These are phyloP conservation scores for Lathyrus sativus DNA, from an alignment of 306 rosid genomes.

Conservation along the genomic window DNA sequence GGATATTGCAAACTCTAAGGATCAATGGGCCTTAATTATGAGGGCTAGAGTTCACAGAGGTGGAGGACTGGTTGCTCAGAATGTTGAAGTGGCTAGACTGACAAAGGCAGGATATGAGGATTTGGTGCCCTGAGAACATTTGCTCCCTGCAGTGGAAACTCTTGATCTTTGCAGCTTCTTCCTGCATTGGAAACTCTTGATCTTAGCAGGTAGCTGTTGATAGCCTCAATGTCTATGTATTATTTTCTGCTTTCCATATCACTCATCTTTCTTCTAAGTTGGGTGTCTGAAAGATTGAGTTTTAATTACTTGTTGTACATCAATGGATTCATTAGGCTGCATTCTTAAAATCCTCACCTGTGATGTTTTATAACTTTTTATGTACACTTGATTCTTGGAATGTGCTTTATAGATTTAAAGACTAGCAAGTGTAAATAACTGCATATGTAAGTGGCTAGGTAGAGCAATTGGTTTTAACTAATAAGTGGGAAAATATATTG, in stretches of 20 bases:
- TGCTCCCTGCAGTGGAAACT: too few relatives aligned
- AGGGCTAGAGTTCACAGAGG: too few relatives aligned
- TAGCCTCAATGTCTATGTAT: conserved; percentile 5
- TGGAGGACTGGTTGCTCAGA: too few relatives aligned
- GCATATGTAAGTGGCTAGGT: conserved; percentile 6
- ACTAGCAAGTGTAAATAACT: conserved; percentile 19
- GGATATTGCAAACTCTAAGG: too few relatives aligned
- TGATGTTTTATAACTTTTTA: background rate
- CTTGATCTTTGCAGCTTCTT: too few relatives aligned
- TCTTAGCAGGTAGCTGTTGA: conserved; percentile 65
- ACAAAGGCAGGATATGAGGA: too few relatives aligned
- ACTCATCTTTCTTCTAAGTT: conserved; percentile 14
- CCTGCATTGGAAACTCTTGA: too few relatives aligned
- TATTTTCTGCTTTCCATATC: conserved; percentile 17
- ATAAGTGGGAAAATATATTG: background rate
- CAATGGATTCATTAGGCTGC: conserved; percentile 4
- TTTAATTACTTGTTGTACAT: conserved; percentile 3
- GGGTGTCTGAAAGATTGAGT: conserved; percentile 5
- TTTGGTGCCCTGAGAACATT: too few relatives aligned
- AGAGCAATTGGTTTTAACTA: background rate
- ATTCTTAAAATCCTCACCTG: background rate
- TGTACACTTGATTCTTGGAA: background rate
- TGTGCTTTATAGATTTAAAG: conserved; percentile 14
- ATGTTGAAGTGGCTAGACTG: too few relatives aligned
- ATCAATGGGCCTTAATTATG: too few relatives aligned